A percentile compares a stretch with the other conserved stretches of the same genome.
Conservation (phyloP, 2,329 filamentous ascomycete species). For the Botrytis paeoniae region DNA sequence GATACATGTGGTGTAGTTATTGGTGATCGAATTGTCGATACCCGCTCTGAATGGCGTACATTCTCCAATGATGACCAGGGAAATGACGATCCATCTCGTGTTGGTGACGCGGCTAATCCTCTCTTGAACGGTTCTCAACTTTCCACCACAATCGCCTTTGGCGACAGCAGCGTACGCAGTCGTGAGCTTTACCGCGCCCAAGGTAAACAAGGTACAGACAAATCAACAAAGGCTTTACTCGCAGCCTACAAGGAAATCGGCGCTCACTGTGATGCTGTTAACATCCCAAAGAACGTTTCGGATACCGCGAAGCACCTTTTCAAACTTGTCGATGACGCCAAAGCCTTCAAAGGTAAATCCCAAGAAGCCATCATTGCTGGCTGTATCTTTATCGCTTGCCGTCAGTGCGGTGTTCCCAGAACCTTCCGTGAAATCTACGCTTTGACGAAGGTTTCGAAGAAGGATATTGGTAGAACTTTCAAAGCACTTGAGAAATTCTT, state of each 20-base stretch:
- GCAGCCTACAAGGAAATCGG: conserved; percentile 86
- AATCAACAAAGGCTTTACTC: conserved; percentile 76
- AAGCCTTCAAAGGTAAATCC: conserved; percentile 92
- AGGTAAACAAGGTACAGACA: conserved; percentile 77
- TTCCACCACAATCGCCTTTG: conserved; percentile 82
- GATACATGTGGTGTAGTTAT: conserved; percentile 88
- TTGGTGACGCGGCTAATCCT: conserved; percentile 88
- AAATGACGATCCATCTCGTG: conserved; percentile 95
- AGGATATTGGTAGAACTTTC: conserved; percentile 95
- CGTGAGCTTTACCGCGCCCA: conserved; percentile 79
- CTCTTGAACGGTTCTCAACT: conserved; percentile 88
- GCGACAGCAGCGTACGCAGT: conserved; percentile 66
- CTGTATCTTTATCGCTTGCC: conserved; percentile 96
- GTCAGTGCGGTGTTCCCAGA: conserved; percentile 79
- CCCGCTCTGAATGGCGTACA: conserved; percentile 95
- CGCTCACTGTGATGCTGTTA: conserved; percentile 79
- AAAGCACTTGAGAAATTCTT: conserved; percentile 90
- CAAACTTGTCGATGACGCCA: conserved; percentile 90
- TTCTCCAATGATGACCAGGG: conserved; percentile 98
- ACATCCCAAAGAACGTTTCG: conserved; percentile 74
- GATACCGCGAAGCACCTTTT: conserved; percentile 93
- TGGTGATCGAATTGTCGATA: conserved; percentile 88
- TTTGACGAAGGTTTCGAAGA: conserved; percentile 90
- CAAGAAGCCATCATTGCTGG: conserved; percentile 92
- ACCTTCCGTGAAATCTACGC: conserved; percentile 95